A percentile compares a stretch with the other conserved stretches of the same genome.
phyloP scores from a whole-genome alignment of 768 basidiomycete species.

The Trametes cingulata region DNA sequence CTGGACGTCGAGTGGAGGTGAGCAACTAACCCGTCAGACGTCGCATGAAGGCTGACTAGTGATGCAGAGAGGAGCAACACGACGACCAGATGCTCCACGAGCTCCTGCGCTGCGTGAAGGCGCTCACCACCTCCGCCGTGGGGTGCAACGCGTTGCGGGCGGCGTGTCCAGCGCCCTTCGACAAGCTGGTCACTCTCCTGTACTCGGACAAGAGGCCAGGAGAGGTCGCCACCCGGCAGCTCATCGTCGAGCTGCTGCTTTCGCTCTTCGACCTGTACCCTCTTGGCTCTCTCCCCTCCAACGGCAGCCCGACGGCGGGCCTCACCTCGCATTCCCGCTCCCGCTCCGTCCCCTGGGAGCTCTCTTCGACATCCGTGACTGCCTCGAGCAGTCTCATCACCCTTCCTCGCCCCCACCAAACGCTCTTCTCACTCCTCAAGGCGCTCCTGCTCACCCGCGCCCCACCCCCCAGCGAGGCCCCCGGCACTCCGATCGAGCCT shows the following conservation, averaged over 20 bases:
- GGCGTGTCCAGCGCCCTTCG: conserved; percentile 85
- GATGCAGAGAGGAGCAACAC: conserved; percentile 90
- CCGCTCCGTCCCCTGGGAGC: conserved; percentile 60
- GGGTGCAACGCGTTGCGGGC: conserved; percentile 91
- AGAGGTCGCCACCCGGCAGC: conserved; percentile 84
- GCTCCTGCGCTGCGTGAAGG: conserved; percentile 91
- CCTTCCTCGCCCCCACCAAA: conserved; percentile 73
- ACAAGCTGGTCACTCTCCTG: conserved; percentile 77
- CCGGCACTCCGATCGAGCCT: conserved; percentile 60
- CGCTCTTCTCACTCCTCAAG: conserved; percentile 71
- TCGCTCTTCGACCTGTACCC: conserved; percentile 91
- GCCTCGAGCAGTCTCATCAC: conserved; percentile 53
- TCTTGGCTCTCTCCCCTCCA: conserved; percentile 59
- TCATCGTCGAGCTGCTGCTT: conserved; percentile 87
- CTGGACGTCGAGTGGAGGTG: conserved; percentile 97
- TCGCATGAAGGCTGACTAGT: not conserved
- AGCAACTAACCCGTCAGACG: not conserved
- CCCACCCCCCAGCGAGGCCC: conserved; percentile 64
- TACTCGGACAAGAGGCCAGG: conserved; percentile 99
- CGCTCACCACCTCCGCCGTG: conserved; percentile 83
- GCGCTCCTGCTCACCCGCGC: conserved; percentile 73
- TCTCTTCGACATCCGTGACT: conserved; percentile 36
- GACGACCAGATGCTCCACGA: conserved; percentile 95
- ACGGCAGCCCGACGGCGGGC: conserved; percentile 31
- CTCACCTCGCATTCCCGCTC: conserved; percentile 31